Percentiles rank a stretch among this genome's conserved stretches.
Evolutionary conservation across 345 rosid species (phyloP).

Genomic region (Ceriops decandra): DNA sequence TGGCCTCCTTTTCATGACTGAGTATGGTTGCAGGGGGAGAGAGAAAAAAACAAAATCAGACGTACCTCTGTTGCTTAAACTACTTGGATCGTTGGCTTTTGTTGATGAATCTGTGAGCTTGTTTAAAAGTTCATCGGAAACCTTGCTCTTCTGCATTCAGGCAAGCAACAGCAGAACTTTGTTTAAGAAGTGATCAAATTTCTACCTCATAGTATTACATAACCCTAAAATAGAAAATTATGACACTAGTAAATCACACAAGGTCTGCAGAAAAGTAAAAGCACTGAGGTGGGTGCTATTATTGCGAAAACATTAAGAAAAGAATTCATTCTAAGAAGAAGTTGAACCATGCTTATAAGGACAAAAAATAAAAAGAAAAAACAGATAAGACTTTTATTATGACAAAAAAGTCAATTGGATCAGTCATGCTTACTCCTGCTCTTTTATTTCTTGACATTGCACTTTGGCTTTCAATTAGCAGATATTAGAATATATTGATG

Average conservation of each 20-base stretch:
- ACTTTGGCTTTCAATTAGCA: no score
- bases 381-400: no score
- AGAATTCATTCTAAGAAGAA: no score
- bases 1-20: background rate
- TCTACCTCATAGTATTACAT: background rate
- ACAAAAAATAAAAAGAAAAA: no score
- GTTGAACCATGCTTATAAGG: no score
- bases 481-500: no score
- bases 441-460: no score
- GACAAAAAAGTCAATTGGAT: no score
- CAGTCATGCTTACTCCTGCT: no score
- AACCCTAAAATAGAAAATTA: background rate
- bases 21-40: background rate
- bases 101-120: slow-evolving; percentile 53
- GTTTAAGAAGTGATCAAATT: background rate
- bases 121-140: slow-evolving; percentile 36
- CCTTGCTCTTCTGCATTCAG: slow-evolving; percentile 51
- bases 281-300: no score
- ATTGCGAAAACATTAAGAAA: no score
- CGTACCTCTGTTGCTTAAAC: slow-evolving; percentile 36
- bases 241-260: background rate
- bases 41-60: background rate
- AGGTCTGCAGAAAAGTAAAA: background rate
- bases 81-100: slow-evolving; percentile 17
- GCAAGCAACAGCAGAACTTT: slow-evolving; percentile 2